Evolutionary conservation across 805 yeast genomes (phyloP).

Genomic region (Candida gorgasii): DNA sequence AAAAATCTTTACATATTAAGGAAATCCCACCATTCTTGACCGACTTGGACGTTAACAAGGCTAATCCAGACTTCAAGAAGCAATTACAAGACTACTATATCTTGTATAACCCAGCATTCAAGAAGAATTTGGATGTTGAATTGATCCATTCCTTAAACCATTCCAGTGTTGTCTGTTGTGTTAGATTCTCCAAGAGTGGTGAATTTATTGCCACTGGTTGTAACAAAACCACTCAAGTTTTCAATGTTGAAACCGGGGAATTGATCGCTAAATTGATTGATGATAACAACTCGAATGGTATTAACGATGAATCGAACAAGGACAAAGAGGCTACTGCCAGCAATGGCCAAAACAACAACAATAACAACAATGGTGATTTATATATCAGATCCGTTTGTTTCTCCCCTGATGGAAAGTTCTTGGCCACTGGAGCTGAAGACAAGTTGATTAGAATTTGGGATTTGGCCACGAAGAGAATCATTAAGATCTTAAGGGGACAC

Average conservation of each 20-base stretch:
- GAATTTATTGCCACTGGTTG: constrained; percentile 95
- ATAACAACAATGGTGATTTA: constrained; percentile 73
- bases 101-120: constrained; percentile 83
- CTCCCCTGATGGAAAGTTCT: constrained; percentile 86
- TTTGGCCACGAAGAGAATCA: constrained; percentile 77
- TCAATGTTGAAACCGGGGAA: constrained; percentile 88
- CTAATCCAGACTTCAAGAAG: constrained; percentile 76
- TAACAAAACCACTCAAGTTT: constrained; percentile 93
- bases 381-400: constrained; percentile 95
- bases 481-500: constrained; percentile 86
- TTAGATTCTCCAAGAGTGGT: constrained; percentile 88
- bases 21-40: constrained; percentile 79
- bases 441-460: constrained; percentile 95
- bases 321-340: constrained; percentile 22
- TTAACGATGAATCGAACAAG: constrained; percentile 44
- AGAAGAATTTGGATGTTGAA: constrained; percentile 71
- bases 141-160: constrained; percentile 89
- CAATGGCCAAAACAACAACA: constrained; percentile 15
- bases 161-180: constrained; percentile 95
- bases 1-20: constrained; percentile 59
- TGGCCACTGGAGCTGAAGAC: constrained; percentile 94
- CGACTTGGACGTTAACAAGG: constrained; percentile 77
- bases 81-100: constrained; percentile 84
- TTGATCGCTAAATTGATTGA: constrained; percentile 84
- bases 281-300: constrained; percentile 51